Conservation (phyloP, 768 basidiomycete genomes). For the Crepidotus variabilis region DNA sequence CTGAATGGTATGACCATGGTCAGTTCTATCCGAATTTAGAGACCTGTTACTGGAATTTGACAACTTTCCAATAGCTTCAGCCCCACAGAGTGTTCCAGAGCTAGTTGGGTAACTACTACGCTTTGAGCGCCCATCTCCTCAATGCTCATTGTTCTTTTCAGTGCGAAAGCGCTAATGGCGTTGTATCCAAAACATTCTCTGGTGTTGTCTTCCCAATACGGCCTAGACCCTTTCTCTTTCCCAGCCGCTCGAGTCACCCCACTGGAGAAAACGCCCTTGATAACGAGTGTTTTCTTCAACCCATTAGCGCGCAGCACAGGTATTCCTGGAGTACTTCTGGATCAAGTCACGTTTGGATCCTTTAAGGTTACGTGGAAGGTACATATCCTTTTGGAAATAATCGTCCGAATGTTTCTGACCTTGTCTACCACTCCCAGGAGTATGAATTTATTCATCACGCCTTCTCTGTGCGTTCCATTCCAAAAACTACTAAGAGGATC, state of each 20-base stretch:
- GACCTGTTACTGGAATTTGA: too few species aligned
- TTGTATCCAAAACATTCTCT: constrained; percentile 62
- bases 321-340: constrained; percentile 49
- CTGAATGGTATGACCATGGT: constrained; percentile 53
- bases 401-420: background rate
- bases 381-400: constrained; percentile 14
- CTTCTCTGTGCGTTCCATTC: constrained; percentile 36
- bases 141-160: constrained; percentile 13
- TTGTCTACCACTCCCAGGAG: constrained; percentile 29
- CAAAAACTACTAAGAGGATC: background rate
- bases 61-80: constrained; percentile 41
- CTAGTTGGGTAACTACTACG: constrained; percentile 38
- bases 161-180: constrained; percentile 46
- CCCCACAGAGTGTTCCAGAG: constrained; percentile 40
- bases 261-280: constrained; percentile 42
- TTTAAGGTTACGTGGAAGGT: constrained; percentile 61
- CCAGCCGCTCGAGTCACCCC: constrained; percentile 46
- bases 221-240: constrained; percentile 44
- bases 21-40: constrained; percentile 12
- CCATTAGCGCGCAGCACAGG: constrained; percentile 41
- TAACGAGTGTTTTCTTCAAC: constrained; percentile 46
- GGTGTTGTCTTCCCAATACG: constrained; percentile 45
- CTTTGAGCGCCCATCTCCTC: background rate
- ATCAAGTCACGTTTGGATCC: constrained; percentile 48
- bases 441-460: constrained; percentile 55